These are phyloP conservation scores for Ogataea hybrid DNA, from an alignment of 1,139 yeast species.

Conservation along the genomic window DNA sequence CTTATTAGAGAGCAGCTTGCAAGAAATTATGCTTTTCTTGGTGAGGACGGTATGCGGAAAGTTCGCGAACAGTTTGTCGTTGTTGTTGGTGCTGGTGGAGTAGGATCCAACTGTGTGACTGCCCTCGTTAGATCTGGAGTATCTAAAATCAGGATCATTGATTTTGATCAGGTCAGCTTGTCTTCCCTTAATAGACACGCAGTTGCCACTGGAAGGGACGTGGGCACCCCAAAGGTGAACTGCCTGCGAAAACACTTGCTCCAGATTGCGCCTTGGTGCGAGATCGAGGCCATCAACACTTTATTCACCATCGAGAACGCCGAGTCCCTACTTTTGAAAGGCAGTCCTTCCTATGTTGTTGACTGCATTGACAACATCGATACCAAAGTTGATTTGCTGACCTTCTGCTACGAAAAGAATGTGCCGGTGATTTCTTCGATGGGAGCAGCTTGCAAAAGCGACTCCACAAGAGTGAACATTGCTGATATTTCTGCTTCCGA, in stretches of 20 bases:
- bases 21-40: conserved; percentile 86
- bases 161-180: conserved; percentile 92
- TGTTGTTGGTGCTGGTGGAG: conserved; percentile 98
- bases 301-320: conserved; percentile 72
- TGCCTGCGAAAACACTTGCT: conserved; percentile 64
- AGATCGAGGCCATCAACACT: conserved; percentile 72
- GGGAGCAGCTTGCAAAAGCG: conserved; percentile 94
- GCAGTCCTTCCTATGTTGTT: conserved; percentile 66
- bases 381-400: conserved; percentile 85
- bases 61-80: conserved; percentile 74
- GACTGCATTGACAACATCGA: conserved; percentile 97
- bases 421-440: conserved; percentile 80
- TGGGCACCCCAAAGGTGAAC: conserved; percentile 85
- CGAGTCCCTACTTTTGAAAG: conserved; percentile 54
- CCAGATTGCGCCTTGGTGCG: conserved; percentile 87
- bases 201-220: conserved; percentile 83
- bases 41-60: conserved; percentile 77
- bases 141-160: conserved; percentile 72
- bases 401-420: conserved; percentile 59
- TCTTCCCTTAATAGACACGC: conserved; percentile 93
- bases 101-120: conserved; percentile 95
- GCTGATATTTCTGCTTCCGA: conserved; percentile 79
- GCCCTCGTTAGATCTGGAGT: conserved; percentile 93
- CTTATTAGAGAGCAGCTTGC: conserved; percentile 89
- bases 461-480: conserved; percentile 77